phyloP scores from a whole-genome alignment of 345 rosid genomes.

The Schrenkiella parvula region DNA sequence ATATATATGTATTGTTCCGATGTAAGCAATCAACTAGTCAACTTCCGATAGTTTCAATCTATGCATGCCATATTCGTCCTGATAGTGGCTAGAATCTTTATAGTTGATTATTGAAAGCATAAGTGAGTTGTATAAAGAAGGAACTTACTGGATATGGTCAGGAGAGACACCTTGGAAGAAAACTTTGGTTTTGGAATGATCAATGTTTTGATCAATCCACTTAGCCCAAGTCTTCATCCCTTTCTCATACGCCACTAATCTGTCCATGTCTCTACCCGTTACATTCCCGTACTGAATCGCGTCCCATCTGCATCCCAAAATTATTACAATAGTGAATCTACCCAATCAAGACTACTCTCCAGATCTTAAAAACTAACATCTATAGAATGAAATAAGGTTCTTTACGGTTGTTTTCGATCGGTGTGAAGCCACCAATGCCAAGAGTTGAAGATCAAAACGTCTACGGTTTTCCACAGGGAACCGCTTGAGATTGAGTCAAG shows the following conservation, averaged over 20 bases:
- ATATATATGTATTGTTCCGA: neutral
- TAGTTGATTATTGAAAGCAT: neutral
- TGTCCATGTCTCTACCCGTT: constrained; percentile 47
- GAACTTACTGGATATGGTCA: constrained; percentile 48
- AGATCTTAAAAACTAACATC: neutral
- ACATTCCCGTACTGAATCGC: constrained; percentile 33
- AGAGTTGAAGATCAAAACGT: constrained; percentile 60
- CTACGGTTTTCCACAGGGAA: constrained; percentile 47
- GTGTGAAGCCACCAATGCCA: constrained; percentile 99
- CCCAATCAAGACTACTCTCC: neutral
- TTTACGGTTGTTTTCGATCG: constrained; percentile 68
- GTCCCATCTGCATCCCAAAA: constrained; percentile 58
- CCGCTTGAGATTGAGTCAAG: constrained; percentile 55
- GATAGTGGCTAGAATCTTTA: neutral
- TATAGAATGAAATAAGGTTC: neutral
- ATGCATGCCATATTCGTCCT: no score
- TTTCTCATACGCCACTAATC: constrained; percentile 54
- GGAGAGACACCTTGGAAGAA: constrained; percentile 79
- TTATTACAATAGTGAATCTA: neutral
- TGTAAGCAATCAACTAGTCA: neutral
- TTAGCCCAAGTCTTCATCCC: constrained; percentile 67
- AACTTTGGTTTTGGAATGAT: constrained; percentile 46
- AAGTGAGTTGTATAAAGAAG: neutral
- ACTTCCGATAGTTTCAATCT: no score
- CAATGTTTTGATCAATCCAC: constrained; percentile 50